Evolutionary conservation across 441 rosid genomes (phyloP).

Genomic region (Pelargonium myrrhifolium): DNA sequence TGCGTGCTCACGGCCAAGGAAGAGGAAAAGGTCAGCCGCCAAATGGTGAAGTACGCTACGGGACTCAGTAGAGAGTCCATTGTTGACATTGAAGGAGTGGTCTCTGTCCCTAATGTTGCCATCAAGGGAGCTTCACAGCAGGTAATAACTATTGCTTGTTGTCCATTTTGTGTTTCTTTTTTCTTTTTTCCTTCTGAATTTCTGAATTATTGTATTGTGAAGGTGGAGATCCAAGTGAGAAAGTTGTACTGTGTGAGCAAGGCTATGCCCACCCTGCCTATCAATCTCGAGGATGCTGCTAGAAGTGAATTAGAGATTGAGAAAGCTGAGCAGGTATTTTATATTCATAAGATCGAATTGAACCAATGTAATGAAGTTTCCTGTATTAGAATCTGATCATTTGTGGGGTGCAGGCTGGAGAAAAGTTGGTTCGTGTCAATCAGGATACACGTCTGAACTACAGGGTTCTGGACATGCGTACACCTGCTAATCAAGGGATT

Average conservation of each 20-base stretch:
- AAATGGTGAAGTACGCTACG: slow-evolving; percentile 53
- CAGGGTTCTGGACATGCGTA: slow-evolving; percentile 66
- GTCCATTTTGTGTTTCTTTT: too few relatives aligned
- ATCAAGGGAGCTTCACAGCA: slow-evolving; percentile 55
- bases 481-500: slow-evolving; percentile 78
- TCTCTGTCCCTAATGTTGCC: slow-evolving; percentile 43
- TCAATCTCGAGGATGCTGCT: slow-evolving; percentile 72
- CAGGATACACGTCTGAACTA: slow-evolving; percentile 74
- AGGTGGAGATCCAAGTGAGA: slow-evolving; percentile 51
- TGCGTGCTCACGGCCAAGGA: slow-evolving; percentile 50
- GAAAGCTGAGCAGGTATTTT: slow-evolving; percentile 46
- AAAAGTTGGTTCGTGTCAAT: slow-evolving; percentile 56
- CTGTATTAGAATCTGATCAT: too few relatives aligned
- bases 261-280: slow-evolving; percentile 48
- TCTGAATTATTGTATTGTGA: too few relatives aligned
- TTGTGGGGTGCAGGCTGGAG: slow-evolving; percentile 39
- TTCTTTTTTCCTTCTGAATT: too few relatives aligned
- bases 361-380: too few relatives aligned
- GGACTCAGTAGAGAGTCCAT: slow-evolving; percentile 56
- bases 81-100: slow-evolving; percentile 44
- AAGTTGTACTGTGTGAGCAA: slow-evolving; percentile 52
- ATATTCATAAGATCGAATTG: too few relatives aligned
- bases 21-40: slow-evolving; percentile 35
- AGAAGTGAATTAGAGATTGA: slow-evolving; percentile 70
- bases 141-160: too few relatives aligned